Evolutionary conservation across 2,329 filamentous ascomycete species (phyloP).

Genomic region (Aspergillus sp.): DNA sequence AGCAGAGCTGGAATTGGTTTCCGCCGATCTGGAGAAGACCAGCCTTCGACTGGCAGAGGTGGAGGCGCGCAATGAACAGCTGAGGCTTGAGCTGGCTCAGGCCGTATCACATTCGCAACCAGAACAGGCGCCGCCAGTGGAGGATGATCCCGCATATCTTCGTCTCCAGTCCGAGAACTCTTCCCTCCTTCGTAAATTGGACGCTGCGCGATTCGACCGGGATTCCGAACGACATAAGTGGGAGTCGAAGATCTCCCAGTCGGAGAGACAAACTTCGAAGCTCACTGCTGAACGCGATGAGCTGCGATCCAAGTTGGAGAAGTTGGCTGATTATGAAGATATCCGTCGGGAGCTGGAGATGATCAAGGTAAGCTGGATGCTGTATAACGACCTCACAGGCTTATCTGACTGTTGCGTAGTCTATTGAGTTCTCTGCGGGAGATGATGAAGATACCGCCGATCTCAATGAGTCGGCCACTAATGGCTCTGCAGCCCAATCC

Average conservation of each 20-base stretch:
- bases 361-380: conserved; percentile 61
- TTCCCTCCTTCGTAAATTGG: conserved; percentile 82
- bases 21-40: conserved; percentile 86
- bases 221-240: conserved; percentile 75
- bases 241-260: conserved; percentile 71
- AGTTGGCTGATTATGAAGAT: conserved; percentile 92
- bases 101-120: conserved; percentile 69
- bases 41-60: conserved; percentile 84
- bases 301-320: conserved; percentile 77
- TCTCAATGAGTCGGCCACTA: conserved; percentile 34
- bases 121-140: conserved; percentile 62
- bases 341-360: conserved; percentile 95
- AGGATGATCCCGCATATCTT: conserved; percentile 88
- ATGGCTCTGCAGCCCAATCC: conserved; percentile 49
- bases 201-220: conserved; percentile 77
- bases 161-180: conserved; percentile 91
- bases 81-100: conserved; percentile 87
- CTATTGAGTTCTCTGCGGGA: conserved; percentile 92
- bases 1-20: conserved; percentile 91
- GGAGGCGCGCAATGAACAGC: conserved; percentile 89
- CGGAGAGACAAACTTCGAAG: conserved; percentile 74
- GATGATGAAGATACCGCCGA: conserved; percentile 65
- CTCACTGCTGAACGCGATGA: conserved; percentile 78
- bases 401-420: conserved; percentile 44
- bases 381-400: not conserved